A percentile compares a stretch with the other conserved stretches of the same genome.
phyloP scores from a whole-genome alignment of 495 filamentous ascomycete species.

The Tuber melanosporum region DNA sequence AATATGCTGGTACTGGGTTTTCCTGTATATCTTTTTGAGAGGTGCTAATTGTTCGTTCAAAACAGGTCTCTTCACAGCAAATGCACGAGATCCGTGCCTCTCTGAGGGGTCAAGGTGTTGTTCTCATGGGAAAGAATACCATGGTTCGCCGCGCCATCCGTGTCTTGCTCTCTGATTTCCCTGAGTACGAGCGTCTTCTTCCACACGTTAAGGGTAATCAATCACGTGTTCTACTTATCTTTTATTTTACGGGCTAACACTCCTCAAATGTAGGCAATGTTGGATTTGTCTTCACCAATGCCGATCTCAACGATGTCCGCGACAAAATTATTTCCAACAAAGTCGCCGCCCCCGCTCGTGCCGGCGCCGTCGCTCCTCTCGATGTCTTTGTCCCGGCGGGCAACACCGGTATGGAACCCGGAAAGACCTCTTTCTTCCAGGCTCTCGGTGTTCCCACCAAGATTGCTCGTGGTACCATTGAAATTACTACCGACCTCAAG shows the following conservation, averaged over 20 bases:
- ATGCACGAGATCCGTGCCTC: slow-evolving; percentile 98
- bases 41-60: slow-evolving; percentile 38
- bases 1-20: not conserved
- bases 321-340: slow-evolving; percentile 93
- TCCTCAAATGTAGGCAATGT: slow-evolving; percentile 60
- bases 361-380: slow-evolving; percentile 83
- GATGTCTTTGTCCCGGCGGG: slow-evolving; percentile 91
- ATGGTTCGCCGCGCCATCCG: slow-evolving; percentile 98
- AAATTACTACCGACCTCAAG: slow-evolving; percentile 98
- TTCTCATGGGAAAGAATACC: slow-evolving; percentile 99
- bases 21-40: slow-evolving; percentile 15
- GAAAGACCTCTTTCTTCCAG: slow-evolving; percentile 99
- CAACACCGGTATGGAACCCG: slow-evolving; percentile 99
- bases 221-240: not conserved
- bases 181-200: slow-evolving; percentile 95
- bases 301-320: slow-evolving; percentile 81
- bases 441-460: slow-evolving; percentile 99
- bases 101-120: slow-evolving; percentile 80
- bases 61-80: slow-evolving; percentile 82
- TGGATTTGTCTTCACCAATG: slow-evolving; percentile 99
- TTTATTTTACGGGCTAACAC: slow-evolving; percentile 7
- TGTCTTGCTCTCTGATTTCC: slow-evolving; percentile 82
- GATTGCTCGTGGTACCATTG: slow-evolving; percentile 99
- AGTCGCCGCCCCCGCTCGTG: slow-evolving; percentile 93
- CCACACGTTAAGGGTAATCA: slow-evolving; percentile 76